Conservation (phyloP, 352 stramenopile genomes). For the Globisporangium heterothallicum region DNA sequence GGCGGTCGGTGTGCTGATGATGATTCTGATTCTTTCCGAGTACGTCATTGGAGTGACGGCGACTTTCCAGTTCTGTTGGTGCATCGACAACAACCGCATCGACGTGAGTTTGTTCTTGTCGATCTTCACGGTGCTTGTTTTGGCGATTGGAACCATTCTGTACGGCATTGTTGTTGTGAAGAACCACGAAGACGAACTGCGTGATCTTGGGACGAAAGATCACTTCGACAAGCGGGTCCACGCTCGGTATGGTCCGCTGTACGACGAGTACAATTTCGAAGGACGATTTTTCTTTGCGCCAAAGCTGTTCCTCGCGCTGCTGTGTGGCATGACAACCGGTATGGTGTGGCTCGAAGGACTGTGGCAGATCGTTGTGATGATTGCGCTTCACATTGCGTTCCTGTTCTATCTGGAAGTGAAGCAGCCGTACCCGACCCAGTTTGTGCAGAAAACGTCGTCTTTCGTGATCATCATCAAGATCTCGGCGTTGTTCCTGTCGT, state of each 20-base stretch:
- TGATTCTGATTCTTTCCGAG: slow-evolving; percentile 79
- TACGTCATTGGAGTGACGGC: slow-evolving; percentile 78
- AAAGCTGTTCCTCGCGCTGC: slow-evolving; percentile 70
- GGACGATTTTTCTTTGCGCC: slow-evolving; percentile 84
- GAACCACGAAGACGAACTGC: slow-evolving; percentile 74
- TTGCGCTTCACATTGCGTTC: slow-evolving; percentile 74
- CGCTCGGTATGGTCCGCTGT: slow-evolving; percentile 70
- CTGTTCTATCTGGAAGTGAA: slow-evolving; percentile 81
- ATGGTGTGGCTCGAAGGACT: slow-evolving; percentile 72
- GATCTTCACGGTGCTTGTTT: slow-evolving; percentile 59
- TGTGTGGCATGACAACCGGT: slow-evolving; percentile 75
- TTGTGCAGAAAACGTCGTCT: slow-evolving; percentile 81
- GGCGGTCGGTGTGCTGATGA: slow-evolving; percentile 71
- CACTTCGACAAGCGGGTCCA: slow-evolving; percentile 85
- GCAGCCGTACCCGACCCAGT: slow-evolving; percentile 73
- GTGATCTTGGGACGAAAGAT: slow-evolving; percentile 74
- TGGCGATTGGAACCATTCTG: slow-evolving; percentile 71
- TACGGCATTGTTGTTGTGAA: slow-evolving; percentile 71
- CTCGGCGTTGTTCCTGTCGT: slow-evolving; percentile 72
- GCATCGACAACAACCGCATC: slow-evolving; percentile 51
- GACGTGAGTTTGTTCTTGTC: slow-evolving; percentile 61
- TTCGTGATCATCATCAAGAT: slow-evolving; percentile 91
- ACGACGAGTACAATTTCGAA: slow-evolving; percentile 87
- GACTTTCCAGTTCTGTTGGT: slow-evolving; percentile 85
- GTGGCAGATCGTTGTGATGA: slow-evolving; percentile 72